Evolutionary conservation across 2,329 filamentous ascomycete species (phyloP).

Genomic region (Graphilbum fragrans): DNA sequence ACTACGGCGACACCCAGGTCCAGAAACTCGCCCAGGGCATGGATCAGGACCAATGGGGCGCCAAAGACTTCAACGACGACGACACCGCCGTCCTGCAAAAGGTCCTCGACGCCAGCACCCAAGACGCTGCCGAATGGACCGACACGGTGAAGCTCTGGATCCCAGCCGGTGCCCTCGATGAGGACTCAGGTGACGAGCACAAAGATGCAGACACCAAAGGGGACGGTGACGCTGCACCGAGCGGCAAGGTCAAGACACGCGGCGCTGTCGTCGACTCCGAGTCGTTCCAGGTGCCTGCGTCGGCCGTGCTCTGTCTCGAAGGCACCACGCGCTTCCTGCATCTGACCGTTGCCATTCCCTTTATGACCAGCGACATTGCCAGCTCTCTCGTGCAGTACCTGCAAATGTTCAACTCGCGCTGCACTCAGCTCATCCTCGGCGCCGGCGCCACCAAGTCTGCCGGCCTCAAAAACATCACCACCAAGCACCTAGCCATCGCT

Average conservation of each 20-base stretch:
- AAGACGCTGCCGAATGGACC: slow-evolving; percentile 56
- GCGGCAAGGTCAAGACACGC: slow-evolving; percentile 51
- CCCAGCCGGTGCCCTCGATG: slow-evolving; percentile 25
- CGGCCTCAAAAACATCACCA: slow-evolving; percentile 90
- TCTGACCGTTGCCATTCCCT: slow-evolving; percentile 74
- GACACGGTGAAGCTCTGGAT: slow-evolving; percentile 48
- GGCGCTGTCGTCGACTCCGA: slow-evolving; percentile 73
- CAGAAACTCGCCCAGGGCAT: slow-evolving; percentile 65
- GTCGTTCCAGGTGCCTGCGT: slow-evolving; percentile 74
- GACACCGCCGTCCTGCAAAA: slow-evolving; percentile 48
- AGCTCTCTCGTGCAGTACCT: slow-evolving; percentile 72
- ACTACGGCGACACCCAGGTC: slow-evolving; percentile 58
- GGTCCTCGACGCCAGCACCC: slow-evolving; percentile 58
- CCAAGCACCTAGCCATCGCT: slow-evolving; percentile 84
- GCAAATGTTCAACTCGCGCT: slow-evolving; percentile 88
- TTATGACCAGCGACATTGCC: slow-evolving; percentile 76
- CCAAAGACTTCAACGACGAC: slow-evolving; percentile 58
- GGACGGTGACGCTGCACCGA: slow-evolving; percentile 10
- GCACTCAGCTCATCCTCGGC: slow-evolving; percentile 91
- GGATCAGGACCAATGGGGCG: slow-evolving; percentile 71
- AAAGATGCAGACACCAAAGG: neutral
- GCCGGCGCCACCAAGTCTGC: slow-evolving; percentile 83
- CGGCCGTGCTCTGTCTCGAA: slow-evolving; percentile 67
- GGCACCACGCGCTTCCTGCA: slow-evolving; percentile 76
- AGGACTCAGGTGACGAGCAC: slow-evolving; percentile 2